phyloP scores from a whole-genome alignment of 2,329 filamentous ascomycete genomes.

The Cladophialophora yegresii region DNA sequence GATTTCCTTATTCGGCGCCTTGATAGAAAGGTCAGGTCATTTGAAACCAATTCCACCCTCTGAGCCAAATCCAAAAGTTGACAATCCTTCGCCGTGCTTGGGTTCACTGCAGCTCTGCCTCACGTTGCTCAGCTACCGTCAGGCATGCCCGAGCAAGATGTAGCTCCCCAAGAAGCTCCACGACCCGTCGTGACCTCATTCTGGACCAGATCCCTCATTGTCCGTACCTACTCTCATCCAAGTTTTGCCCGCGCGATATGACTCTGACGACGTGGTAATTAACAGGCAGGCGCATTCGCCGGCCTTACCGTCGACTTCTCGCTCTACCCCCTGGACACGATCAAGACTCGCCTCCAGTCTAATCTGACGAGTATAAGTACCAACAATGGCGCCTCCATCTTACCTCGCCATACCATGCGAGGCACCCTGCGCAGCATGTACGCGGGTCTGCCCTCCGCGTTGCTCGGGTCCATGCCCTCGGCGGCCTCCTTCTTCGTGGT shows the following conservation, averaged over 20 bases:
- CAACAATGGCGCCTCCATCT: conserved; percentile 53
- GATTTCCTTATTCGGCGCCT: conserved; percentile 1
- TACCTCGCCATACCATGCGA: conserved; percentile 56
- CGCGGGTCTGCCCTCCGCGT: conserved; percentile 82
- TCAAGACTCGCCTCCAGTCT: conserved; percentile 96
- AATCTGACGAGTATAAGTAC: conserved; percentile 64
- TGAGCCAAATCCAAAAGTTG: neutral
- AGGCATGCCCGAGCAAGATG: conserved; percentile 33
- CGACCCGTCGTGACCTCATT: conserved; percentile 44
- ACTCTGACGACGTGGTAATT: conserved; percentile 24
- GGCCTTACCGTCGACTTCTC: conserved; percentile 96
- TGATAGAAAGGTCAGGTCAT: conserved; percentile 2
- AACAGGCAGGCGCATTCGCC: conserved; percentile 79
- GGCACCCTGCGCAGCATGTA: conserved; percentile 93
- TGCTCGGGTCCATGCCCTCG: conserved; percentile 88
- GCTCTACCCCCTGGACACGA: conserved; percentile 95
- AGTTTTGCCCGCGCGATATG: neutral
- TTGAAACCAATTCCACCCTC: conserved; percentile 9
- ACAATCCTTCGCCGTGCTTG: neutral
- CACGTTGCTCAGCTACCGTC: neutral
- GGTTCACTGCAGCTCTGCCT: neutral
- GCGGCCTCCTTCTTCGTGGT: conserved; percentile 97
- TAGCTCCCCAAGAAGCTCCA: conserved; percentile 25
- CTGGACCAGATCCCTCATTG: conserved; percentile 48
- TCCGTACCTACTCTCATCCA: conserved; percentile 31